These are phyloP conservation scores for Stemphylium lycopersici DNA, from an alignment of 2,329 filamentous ascomycete species.

Conservation along the genomic window DNA sequence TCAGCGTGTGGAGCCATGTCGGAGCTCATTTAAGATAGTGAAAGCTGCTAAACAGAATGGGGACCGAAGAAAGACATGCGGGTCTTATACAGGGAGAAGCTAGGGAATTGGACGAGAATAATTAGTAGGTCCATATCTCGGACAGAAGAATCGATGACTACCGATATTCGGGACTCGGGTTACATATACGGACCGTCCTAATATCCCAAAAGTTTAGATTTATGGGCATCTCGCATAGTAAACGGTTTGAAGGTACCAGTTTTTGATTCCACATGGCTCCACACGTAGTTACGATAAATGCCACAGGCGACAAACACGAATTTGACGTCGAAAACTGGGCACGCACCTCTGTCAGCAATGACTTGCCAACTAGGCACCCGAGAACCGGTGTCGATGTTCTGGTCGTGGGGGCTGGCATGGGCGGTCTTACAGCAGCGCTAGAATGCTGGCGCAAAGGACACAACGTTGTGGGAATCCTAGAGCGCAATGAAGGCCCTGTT, in stretches of 20 bases:
- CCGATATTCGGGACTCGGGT: not conserved
- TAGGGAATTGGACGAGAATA: not conserved
- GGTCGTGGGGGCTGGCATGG: slow-evolving; percentile 33
- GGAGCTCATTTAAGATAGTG: not conserved
- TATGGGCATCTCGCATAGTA: not conserved
- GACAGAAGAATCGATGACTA: not conserved
- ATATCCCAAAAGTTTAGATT: not conserved
- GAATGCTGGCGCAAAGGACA: slow-evolving; percentile 37
- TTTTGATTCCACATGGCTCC: not conserved
- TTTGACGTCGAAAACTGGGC: not conserved
- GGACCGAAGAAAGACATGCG: not conserved
- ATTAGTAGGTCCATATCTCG: not conserved
- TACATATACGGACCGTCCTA: too few relatives aligned
- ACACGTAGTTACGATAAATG: not conserved
- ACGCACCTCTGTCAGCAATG: not conserved
- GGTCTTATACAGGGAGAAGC: not conserved
- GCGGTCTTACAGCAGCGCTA: slow-evolving; percentile 29
- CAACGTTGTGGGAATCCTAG: slow-evolving; percentile 29
- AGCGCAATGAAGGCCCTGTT: slow-evolving; percentile 40
- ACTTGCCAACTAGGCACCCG: slow-evolving; percentile 34
- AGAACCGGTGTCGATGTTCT: slow-evolving; percentile 33
- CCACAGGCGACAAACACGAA: not conserved
- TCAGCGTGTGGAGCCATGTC: not conserved
- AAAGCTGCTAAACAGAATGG: not conserved
- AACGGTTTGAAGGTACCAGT: not conserved